Conservation (phyloP, 495 filamentous ascomycete species). For the Penicillium macrosclerotiorum region DNA sequence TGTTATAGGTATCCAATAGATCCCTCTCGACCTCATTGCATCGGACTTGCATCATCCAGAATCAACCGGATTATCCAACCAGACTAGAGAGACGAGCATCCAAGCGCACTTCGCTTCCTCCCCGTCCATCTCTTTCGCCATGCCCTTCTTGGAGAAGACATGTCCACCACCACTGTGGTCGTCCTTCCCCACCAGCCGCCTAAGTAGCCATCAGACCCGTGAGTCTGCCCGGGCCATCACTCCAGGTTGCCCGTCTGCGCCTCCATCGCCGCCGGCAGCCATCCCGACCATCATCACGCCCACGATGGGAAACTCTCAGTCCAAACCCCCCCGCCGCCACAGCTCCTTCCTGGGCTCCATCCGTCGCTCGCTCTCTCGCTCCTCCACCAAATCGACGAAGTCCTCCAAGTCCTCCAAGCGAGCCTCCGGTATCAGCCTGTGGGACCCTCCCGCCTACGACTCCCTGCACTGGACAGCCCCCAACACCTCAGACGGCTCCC, state of each 20-base stretch:
- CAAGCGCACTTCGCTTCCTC: no score
- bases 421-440: conserved; percentile 7
- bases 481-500: not conserved
- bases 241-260: not conserved
- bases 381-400: no score
- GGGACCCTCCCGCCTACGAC: conserved; percentile 39
- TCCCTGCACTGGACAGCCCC: conserved; percentile 4
- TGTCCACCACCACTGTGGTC: conserved; percentile 17
- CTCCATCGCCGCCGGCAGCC: no score
- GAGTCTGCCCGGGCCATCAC: not conserved
- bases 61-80: no score
- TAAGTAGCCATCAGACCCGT: not conserved
- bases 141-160: conserved; percentile 5
- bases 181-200: conserved; percentile 14
- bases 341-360: not conserved
- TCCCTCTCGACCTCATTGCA: conserved; percentile 4
- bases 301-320: conserved; percentile 4
- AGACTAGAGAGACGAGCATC: not conserved
- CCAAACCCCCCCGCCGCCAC: not conserved
- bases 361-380: no score
- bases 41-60: conserved; percentile 14
- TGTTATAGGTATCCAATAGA: no score
- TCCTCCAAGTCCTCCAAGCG: no score
- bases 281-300: no score
- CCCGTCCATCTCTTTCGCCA: no score